Conservation (phyloP, 2,329 filamentous ascomycete species). For the Graphiopsis chlorocephala region DNA sequence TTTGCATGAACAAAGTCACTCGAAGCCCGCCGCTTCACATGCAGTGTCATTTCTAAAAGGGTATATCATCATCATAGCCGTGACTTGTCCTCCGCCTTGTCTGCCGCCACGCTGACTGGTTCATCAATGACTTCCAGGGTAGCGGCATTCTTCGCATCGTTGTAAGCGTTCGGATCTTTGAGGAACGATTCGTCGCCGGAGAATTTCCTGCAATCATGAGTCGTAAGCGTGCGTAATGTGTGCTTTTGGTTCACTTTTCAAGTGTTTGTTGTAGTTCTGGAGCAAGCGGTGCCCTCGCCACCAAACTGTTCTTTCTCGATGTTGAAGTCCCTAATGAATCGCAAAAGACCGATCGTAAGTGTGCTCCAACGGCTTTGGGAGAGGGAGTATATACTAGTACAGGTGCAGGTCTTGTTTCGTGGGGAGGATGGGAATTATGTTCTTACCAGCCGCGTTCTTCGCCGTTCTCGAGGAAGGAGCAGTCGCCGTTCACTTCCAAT, state of each 20-base stretch:
- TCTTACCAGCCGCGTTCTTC: conserved; percentile 84
- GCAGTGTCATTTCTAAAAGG: conserved; percentile 1
- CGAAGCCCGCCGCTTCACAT: not conserved
- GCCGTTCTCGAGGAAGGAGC: conserved; percentile 73
- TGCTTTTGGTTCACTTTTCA: not conserved
- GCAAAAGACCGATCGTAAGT: conserved; percentile 26
- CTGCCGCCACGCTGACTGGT: not conserved
- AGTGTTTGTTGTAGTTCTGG: not conserved
- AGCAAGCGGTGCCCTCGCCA: not conserved
- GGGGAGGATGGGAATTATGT: not conserved
- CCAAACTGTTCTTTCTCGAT: conserved; percentile 27
- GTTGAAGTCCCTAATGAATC: conserved; percentile 31
- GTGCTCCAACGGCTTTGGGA: conserved; percentile 11
- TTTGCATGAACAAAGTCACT: not conserved
- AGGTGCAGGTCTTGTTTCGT: not conserved
- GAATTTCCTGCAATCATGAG: conserved; percentile 45
- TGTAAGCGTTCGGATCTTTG: conserved; percentile 38
- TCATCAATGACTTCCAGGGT: conserved; percentile 6
- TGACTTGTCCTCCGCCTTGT: conserved; percentile 13
- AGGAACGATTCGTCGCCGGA: conserved; percentile 58
- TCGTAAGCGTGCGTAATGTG: conserved; percentile 13
- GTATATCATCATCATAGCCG: conserved; percentile 14
- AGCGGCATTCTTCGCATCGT: conserved; percentile 30
- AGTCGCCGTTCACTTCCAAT: conserved; percentile 78
- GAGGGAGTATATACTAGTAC: conserved; percentile 6